Conservation (phyloP, 106 monocot genomes). For the Ottelia alismoides region DNA sequence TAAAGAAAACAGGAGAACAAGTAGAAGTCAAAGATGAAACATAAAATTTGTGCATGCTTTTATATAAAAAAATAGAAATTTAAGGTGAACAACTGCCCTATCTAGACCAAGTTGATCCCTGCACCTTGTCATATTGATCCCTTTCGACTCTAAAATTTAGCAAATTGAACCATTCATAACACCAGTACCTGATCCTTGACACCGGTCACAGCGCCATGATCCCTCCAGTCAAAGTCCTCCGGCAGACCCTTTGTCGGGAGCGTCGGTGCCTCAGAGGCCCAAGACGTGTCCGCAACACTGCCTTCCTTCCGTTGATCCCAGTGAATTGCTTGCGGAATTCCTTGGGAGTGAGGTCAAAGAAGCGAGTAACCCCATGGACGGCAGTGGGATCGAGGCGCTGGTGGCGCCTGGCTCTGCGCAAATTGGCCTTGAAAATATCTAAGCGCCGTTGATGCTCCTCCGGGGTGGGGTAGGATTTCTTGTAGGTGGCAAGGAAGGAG, state of each 20-base stretch:
- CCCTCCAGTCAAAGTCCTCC: slow-evolving; percentile 85
- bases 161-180: no score
- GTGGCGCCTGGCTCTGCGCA: slow-evolving; percentile 46
- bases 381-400: slow-evolving; percentile 80
- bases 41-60: no score
- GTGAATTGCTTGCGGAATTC: slow-evolving; percentile 52
- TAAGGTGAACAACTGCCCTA: no score
- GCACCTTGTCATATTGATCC: no score
- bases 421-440: slow-evolving; percentile 57
- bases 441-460: slow-evolving; percentile 44
- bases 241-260: slow-evolving; percentile 75
- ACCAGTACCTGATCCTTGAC: slow-evolving; percentile 94
- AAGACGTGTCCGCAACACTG: not conserved
- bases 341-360: slow-evolving; percentile 76
- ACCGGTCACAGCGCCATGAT: slow-evolving; percentile 59
- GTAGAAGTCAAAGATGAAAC: no score
- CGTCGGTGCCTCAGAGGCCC: slow-evolving; percentile 33
- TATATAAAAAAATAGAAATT: no score
- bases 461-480: slow-evolving; percentile 32
- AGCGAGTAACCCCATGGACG: slow-evolving; percentile 74
- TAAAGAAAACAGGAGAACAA: no score
- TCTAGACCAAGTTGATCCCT: no score
- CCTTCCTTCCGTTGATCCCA: slow-evolving; percentile 26
- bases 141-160: no score
- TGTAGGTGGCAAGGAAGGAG: slow-evolving; percentile 37